These are phyloP conservation scores for Nitzschia sp. DNA, from an alignment of 108 stramenopile genomes.

Conservation along the genomic window DNA sequence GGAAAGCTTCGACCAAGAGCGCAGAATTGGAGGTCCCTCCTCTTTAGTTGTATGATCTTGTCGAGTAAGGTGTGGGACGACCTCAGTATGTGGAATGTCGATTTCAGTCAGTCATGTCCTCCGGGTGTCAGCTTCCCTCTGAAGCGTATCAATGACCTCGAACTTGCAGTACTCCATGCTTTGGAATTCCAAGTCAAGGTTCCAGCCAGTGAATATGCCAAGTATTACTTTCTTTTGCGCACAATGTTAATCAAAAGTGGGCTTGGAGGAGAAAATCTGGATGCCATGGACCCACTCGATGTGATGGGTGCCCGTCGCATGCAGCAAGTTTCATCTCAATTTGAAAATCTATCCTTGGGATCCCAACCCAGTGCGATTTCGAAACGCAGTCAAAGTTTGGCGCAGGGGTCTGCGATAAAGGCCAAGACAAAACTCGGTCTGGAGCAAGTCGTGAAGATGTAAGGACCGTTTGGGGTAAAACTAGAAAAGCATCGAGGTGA, in stretches of 20 bases:
- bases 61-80: conserved; percentile 98
- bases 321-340: conserved; percentile 42
- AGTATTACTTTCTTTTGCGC: conserved; percentile 95
- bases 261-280: conserved; percentile 56
- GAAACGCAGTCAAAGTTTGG: conserved; percentile 32
- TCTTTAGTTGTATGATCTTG: conserved; percentile 93
- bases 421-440: conserved; percentile 45
- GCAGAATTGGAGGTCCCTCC: conserved; percentile 86
- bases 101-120: conserved; percentile 84
- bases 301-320: conserved; percentile 62
- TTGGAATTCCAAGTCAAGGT: conserved; percentile 90
- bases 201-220: conserved; percentile 84
- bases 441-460: conserved; percentile 76
- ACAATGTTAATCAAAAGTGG: conserved; percentile 84
- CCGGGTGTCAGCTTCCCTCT: conserved; percentile 77
- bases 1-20: conserved; percentile 73
- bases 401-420: conserved; percentile 8
- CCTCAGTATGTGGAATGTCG: conserved; percentile 95
- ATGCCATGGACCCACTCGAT: conserved; percentile 61
- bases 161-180: conserved; percentile 70
- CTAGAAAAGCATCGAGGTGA: too few species aligned
- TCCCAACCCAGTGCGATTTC: background rate
- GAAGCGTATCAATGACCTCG: conserved; percentile 90
- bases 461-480: too few species aligned
- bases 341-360: conserved; percentile 29